Evolutionary conservation across 2,329 filamentous ascomycete species (phyloP).

Genomic region (Apiospora kogelbergensis): DNA sequence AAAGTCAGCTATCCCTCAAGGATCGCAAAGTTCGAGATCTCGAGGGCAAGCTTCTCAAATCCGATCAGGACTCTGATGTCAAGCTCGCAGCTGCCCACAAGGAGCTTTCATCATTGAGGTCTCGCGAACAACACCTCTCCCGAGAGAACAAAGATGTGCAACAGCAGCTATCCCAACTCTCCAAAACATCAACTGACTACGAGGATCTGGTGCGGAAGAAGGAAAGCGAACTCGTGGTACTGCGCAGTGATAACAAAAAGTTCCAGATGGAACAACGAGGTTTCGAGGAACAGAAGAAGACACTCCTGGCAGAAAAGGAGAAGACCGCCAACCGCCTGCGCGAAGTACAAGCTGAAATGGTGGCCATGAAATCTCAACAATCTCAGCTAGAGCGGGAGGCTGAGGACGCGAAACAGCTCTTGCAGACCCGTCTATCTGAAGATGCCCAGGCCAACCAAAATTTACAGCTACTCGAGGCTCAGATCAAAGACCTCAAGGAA

Average conservation of each 20-base stretch:
- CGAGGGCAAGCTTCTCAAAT: slow-evolving; percentile 78
- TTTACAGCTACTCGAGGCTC: slow-evolving; percentile 78
- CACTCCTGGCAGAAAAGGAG: slow-evolving; percentile 74
- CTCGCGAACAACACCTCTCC: slow-evolving; percentile 72
- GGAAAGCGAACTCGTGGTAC: slow-evolving; percentile 85
- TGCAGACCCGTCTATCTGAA: slow-evolving; percentile 86
- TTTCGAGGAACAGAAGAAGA: slow-evolving; percentile 76
- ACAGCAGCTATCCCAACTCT: slow-evolving; percentile 81
- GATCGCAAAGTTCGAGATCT: slow-evolving; percentile 88
- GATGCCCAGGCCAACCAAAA: slow-evolving; percentile 83
- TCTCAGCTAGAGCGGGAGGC: slow-evolving; percentile 84
- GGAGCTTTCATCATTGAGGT: slow-evolving; percentile 72
- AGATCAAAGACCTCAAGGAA: slow-evolving; percentile 83
- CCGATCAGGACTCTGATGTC: slow-evolving; percentile 85
- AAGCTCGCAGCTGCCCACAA: slow-evolving; percentile 78
- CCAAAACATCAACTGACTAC: slow-evolving; percentile 89
- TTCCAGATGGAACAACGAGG: slow-evolving; percentile 77
- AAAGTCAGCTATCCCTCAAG: slow-evolving; percentile 85
- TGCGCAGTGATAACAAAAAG: slow-evolving; percentile 82
- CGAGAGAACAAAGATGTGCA: slow-evolving; percentile 82
- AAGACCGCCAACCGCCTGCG: slow-evolving; percentile 73
- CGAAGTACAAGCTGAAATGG: slow-evolving; percentile 84
- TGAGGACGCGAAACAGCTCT: slow-evolving; percentile 79
- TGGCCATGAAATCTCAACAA: slow-evolving; percentile 83
- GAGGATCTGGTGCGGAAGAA: slow-evolving; percentile 92